Evolutionary conservation across 1,284 basidiomycete genomes (phyloP).

Genomic region (Austroboletus rostrupii): DNA sequence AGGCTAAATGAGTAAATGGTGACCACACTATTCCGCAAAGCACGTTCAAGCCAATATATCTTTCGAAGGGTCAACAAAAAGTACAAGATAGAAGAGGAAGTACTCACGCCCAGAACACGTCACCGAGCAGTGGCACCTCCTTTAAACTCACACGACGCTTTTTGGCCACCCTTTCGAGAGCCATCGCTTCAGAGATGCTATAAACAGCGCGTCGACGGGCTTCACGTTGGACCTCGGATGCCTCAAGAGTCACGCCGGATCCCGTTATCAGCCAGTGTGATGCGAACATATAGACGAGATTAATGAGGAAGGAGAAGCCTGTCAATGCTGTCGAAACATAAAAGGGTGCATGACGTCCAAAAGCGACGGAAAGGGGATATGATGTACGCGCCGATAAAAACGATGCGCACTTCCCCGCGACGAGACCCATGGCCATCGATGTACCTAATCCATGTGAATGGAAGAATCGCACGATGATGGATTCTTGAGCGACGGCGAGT

Average conservation of each 20-base stretch:
- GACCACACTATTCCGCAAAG: slow-evolving; percentile 77
- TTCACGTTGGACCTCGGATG: slow-evolving; percentile 55
- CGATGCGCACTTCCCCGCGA: slow-evolving; percentile 73
- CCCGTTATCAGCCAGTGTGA: slow-evolving; percentile 61
- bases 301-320: slow-evolving; percentile 61
- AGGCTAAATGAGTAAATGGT: slow-evolving; percentile 72
- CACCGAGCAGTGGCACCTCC: slow-evolving; percentile 64
- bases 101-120: slow-evolving; percentile 76
- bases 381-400: slow-evolving; percentile 72
- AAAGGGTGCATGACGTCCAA: slow-evolving; percentile 70
- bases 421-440: slow-evolving; percentile 74
- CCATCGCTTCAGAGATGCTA: slow-evolving; percentile 54
- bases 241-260: slow-evolving; percentile 59
- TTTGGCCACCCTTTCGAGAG: slow-evolving; percentile 60
- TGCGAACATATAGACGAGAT: slow-evolving; percentile 60
- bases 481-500: slow-evolving; percentile 72
- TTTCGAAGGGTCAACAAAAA: slow-evolving; percentile 26
- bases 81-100: not conserved
- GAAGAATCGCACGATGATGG: slow-evolving; percentile 79
- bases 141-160: slow-evolving; percentile 58
- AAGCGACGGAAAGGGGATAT: slow-evolving; percentile 68
- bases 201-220: slow-evolving; percentile 41
- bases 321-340: slow-evolving; percentile 64
- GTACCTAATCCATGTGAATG: slow-evolving; percentile 72
- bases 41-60: slow-evolving; percentile 67